Evolutionary conservation across 176 grass and related monocot species (phyloP), one percentile per base, ranked within the genome.

Genomic region (Aechmea fasciata): DNA sequence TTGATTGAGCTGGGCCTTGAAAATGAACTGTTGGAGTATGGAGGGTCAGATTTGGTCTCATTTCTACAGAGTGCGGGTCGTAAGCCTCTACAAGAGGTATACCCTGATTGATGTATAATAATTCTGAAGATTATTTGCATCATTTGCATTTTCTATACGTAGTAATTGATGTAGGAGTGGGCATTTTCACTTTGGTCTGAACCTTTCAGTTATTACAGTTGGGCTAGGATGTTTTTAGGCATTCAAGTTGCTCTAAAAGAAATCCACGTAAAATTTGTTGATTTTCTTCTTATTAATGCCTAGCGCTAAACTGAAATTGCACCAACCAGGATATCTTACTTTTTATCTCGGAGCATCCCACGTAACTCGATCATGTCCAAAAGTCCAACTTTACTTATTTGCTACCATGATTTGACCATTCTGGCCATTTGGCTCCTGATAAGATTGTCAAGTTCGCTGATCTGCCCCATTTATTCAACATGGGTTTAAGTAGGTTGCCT

Each of bases 21-120:
- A 78, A 89, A 87, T 87, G 89, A 97, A 79, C 83, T 97, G 83
- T 52, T 97, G 76, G 86, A 97, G 69, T 97, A 85, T 81, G 93
- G 93, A 68, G 93, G 93, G 23, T 84, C 86, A 12, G 93, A 97
- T 87, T 83, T 97, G 84, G 93, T 97, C 68, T 57, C 82, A 4
- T 97, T 97, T 89, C 75, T 97, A 41, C 85, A 97, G 70, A 97
- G 84, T 52, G 84, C 88, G 85, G 86, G 86, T 23, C 81, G 75
- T 82, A 87, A 91, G 66, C 84, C 72, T 69, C 72, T 80, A 50
- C 64, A 79, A 73, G 88, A 87, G 82, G 88, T 91, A 64, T 41
- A 41, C 33, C 33, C 33, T 41, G 3, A 41, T 41, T 41, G 33
- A 41, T 5, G 33, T 64, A 48, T 67, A n/a, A 50, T 88, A 78